Conservation (phyloP, 2,329 filamentous ascomycete genomes). For the Aspergillus felis region DNA sequence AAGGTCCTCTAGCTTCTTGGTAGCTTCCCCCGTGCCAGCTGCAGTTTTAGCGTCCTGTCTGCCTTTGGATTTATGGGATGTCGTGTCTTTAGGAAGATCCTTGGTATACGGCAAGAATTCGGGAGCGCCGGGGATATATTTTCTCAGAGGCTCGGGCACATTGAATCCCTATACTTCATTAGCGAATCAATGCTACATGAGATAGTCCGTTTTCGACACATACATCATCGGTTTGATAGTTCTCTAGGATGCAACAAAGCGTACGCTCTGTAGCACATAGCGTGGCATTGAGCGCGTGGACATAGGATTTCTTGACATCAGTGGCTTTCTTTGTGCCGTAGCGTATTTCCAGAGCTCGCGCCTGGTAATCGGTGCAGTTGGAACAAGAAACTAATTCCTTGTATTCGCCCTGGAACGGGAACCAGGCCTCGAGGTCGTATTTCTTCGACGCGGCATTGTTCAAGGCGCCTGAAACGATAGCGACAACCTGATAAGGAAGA, state of each 20-base stretch:
- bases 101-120: constrained; percentile 87
- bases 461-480: constrained; percentile 92
- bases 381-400: constrained; percentile 97
- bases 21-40: constrained; percentile 29
- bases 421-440: constrained; percentile 94
- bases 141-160: constrained; percentile 77
- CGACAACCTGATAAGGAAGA: constrained; percentile 85
- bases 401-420: constrained; percentile 94
- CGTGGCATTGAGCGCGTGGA: constrained; percentile 87
- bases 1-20: constrained; percentile 40
- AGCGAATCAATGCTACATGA: constrained; percentile 9
- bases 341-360: constrained; percentile 85
- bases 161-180: constrained; percentile 58
- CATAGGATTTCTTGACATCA: constrained; percentile 84
- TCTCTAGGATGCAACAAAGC: constrained; percentile 91
- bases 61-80: constrained; percentile 54
- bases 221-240: constrained; percentile 87
- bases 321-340: constrained; percentile 84
- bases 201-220: constrained; percentile 24
- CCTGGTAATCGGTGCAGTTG: constrained; percentile 98
- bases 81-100: constrained; percentile 74
- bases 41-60: constrained; percentile 30
- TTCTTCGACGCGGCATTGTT: constrained; percentile 91
- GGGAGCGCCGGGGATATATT: constrained; percentile 84
- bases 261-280: constrained; percentile 88